These are phyloP conservation scores for Aureobasidium sp. DNA, from an alignment of 2,329 filamentous ascomycete genomes.

Conservation along the genomic window DNA sequence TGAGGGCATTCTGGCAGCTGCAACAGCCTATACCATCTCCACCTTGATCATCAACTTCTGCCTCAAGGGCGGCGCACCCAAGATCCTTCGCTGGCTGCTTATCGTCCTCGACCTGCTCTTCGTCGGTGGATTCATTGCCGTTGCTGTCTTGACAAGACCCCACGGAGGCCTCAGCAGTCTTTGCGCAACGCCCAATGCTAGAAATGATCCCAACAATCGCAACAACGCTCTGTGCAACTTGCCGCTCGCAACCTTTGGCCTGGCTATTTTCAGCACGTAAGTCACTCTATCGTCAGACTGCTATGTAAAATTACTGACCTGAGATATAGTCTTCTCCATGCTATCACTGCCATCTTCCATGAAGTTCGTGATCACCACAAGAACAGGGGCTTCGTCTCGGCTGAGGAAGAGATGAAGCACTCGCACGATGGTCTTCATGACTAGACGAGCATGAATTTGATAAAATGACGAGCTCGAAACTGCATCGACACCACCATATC, in stretches of 20 bases:
- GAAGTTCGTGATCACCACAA: constrained; percentile 27
- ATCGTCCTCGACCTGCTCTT: constrained; percentile 36
- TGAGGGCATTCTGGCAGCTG: constrained; percentile 41
- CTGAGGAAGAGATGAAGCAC: constrained; percentile 1
- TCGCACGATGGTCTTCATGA: not conserved
- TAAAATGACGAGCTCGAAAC: not conserved
- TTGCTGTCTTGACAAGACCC: constrained; percentile 34
- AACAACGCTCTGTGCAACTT: constrained; percentile 32
- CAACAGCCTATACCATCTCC: constrained; percentile 38
- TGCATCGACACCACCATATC: not conserved
- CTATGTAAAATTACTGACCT: not conserved
- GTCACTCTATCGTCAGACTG: not conserved
- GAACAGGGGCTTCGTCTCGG: not conserved
- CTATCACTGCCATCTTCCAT: constrained; percentile 38
- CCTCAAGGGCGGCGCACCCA: constrained; percentile 25
- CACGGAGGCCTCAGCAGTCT: constrained; percentile 6
- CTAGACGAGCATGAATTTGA: not conserved
- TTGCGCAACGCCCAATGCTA: not conserved
- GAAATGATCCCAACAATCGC: not conserved
- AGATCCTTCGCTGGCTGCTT: constrained; percentile 34
- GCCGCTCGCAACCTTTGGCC: constrained; percentile 38
- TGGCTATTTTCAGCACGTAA: constrained; percentile 39
- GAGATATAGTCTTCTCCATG: constrained; percentile 30
- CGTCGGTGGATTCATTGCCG: constrained; percentile 39
- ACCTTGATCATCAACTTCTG: constrained; percentile 32